Base-by-base conservation (phyloP, 2,329 filamentous ascomycete species). In the Apiospora arundinis region DNA sequence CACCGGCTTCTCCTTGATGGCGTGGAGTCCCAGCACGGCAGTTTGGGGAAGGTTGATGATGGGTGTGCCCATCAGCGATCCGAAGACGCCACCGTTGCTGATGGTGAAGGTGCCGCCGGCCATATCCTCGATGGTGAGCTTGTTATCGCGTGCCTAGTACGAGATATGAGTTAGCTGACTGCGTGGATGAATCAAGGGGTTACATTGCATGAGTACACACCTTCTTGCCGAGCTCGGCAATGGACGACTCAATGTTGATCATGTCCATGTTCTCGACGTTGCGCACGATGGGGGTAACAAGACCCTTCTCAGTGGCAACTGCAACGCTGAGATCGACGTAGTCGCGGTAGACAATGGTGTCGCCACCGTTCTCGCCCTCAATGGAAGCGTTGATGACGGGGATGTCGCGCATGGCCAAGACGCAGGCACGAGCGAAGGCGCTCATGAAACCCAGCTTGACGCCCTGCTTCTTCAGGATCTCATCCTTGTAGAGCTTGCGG, bases 381-480 rank as follows among this genome's bases (percentile, higher is more conserved):
- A 99, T 99, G 48, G 95, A 97, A 28, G 95, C 96, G 79, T 99
- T 99, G 78, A 98, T 94, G 1, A 92, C 92, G 16, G 95, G 96
- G n/a, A 98, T 87, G 75, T 98, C 95, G 79, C 92, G 93, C 93
- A 98, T 97, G 72, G 96, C 96, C 72, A 98, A 87, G 63, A 97
- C 91, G 77, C 91, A 93, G 67, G 96, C 96, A 74, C 93, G 93
- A 4, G 95, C 93, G 84, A 99, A 99, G 70, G 95, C 95, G 82
- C 95, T 96, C 95, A 99, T 98, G 87, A 98, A 99, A n/a, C 96
- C 96, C 70, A 99, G 92, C 87, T 98, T 99, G 72, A 98, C 93
- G 63, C 95, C 95, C 12, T 94, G 96, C 87, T 95, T 97, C 89
- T 98, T 97, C 71, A 98, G 87, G 28, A 98, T 87, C 72, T 97